A percentile compares a stretch with the other conserved stretches of the same genome.
These are phyloP conservation scores for Paramecium primaurelia DNA, from an alignment of 73 alveolate genomes.

Conservation along the genomic window DNA sequence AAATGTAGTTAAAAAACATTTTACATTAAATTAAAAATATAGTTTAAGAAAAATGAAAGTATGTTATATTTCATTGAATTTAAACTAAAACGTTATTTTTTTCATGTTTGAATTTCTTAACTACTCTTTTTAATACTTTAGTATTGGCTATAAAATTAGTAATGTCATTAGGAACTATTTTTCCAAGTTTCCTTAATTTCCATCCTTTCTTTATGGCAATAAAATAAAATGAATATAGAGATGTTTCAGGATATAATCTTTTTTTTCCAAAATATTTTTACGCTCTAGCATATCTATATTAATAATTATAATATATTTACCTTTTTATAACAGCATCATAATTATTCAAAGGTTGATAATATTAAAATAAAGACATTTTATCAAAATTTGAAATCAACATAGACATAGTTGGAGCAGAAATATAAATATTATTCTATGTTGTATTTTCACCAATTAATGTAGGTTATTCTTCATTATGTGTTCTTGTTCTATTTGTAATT, in stretches of 20 bases:
- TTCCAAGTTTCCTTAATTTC: neutral
- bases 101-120: neutral
- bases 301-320: neutral
- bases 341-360: neutral
- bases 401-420: neutral
- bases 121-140: neutral
- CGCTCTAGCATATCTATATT: neutral
- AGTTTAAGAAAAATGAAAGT: neutral
- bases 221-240: neutral
- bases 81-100: neutral
- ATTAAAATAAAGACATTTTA: neutral
- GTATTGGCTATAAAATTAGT: neutral
- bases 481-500: neutral
- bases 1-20: neutral
- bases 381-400: neutral
- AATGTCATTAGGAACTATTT: neutral
- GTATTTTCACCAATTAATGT: neutral
- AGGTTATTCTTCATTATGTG: neutral
- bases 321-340: neutral
- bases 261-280: neutral
- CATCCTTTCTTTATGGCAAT: neutral
- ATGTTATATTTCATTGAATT: neutral
- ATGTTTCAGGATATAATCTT: slow-evolving; percentile 1
- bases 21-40: neutral
- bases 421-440: neutral